phyloP scores from a whole-genome alignment of 2,329 filamentous ascomycete genomes.

The Leptographium flavum region DNA sequence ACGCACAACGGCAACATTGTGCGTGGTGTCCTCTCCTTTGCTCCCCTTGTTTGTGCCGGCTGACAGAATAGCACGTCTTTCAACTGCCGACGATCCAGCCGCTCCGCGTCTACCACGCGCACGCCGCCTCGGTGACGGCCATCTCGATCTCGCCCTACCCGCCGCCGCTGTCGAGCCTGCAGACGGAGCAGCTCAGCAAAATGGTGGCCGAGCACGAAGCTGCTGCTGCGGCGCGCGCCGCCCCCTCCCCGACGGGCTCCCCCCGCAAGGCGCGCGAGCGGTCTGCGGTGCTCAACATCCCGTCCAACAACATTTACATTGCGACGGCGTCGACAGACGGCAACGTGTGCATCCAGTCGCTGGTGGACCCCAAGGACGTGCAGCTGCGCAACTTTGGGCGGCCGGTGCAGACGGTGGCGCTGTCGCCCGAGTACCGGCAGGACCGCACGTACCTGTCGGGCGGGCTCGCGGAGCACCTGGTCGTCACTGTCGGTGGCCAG shows the following conservation, averaged over 20 bases:
- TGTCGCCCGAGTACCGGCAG: slow-evolving; percentile 90
- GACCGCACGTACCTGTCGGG: slow-evolving; percentile 86
- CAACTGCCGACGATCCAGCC: slow-evolving; percentile 70
- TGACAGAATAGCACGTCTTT: slow-evolving; percentile 55
- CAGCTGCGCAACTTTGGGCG: slow-evolving; percentile 85
- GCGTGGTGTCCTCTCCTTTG: neutral
- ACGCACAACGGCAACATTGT: slow-evolving; percentile 96
- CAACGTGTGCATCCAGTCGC: slow-evolving; percentile 80
- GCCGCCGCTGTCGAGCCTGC: slow-evolving; percentile 32
- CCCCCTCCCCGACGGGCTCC: slow-evolving; percentile 29
- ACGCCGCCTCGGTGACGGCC: slow-evolving; percentile 78
- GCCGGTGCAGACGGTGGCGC: slow-evolving; percentile 77
- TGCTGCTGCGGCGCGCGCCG: slow-evolving; percentile 18
- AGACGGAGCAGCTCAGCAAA: slow-evolving; percentile 23
- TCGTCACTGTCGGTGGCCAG: slow-evolving; percentile 71
- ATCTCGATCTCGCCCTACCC: slow-evolving; percentile 85
- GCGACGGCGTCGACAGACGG: slow-evolving; percentile 91
- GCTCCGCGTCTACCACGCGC: slow-evolving; percentile 78
- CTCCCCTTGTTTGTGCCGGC: neutral
- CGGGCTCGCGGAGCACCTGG: slow-evolving; percentile 72
- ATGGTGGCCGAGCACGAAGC: slow-evolving; percentile 21
- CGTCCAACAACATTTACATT: slow-evolving; percentile 85
- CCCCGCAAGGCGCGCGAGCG: slow-evolving; percentile 38
- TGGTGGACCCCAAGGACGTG: slow-evolving; percentile 81
- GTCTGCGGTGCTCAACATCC: slow-evolving; percentile 50